Evolutionary conservation across 352 stramenopile genomes (phyloP).

Genomic region (Phytophthora brassicae): DNA sequence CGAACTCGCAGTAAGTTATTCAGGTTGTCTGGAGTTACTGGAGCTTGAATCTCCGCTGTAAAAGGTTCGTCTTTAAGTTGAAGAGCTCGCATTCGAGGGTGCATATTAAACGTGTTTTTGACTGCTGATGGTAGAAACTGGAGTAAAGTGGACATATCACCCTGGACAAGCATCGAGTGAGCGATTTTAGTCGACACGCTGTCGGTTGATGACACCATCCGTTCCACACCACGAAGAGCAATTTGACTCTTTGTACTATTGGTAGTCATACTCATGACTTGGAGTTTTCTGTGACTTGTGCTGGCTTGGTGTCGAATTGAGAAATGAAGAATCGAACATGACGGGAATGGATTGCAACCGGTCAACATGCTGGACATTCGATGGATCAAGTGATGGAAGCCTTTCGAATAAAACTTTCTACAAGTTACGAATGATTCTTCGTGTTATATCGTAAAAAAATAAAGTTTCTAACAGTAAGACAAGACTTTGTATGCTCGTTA

Average conservation of each 20-base stretch:
- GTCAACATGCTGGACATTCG: conserved; percentile 11
- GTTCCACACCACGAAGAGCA: conserved; percentile 43
- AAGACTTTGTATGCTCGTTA: too few relatives aligned
- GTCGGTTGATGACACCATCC: conserved; percentile 33
- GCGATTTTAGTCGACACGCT: conserved; percentile 33
- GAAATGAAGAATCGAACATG: conserved; percentile 17
- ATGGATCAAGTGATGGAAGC: conserved; percentile 13
- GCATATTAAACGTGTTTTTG: conserved; percentile 43
- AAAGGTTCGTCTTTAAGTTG: conserved; percentile 35
- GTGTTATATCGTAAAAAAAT: too few relatives aligned
- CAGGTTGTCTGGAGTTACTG: conserved; percentile 26
- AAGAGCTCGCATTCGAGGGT: conserved; percentile 48
- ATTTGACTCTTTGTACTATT: conserved; percentile 16
- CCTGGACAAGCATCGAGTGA: conserved; percentile 37
- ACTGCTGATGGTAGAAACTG: conserved; percentile 33
- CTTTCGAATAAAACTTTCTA: not conserved
- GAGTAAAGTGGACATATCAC: conserved; percentile 29
- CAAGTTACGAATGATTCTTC: not conserved
- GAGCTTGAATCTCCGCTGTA: conserved; percentile 41
- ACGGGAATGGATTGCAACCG: conserved; percentile 6
- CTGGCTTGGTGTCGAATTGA: conserved; percentile 16
- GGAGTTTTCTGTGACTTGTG: conserved; percentile 10
- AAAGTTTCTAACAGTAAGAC: too few relatives aligned
- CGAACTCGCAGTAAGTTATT: conserved; percentile 25
- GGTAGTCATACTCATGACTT: conserved; percentile 19